A percentile compares a stretch with the other conserved stretches of the same genome.
These are phyloP conservation scores for Ustilago vetiveriae DNA, from an alignment of 1,284 basidiomycete genomes.

Conservation along the genomic window DNA sequence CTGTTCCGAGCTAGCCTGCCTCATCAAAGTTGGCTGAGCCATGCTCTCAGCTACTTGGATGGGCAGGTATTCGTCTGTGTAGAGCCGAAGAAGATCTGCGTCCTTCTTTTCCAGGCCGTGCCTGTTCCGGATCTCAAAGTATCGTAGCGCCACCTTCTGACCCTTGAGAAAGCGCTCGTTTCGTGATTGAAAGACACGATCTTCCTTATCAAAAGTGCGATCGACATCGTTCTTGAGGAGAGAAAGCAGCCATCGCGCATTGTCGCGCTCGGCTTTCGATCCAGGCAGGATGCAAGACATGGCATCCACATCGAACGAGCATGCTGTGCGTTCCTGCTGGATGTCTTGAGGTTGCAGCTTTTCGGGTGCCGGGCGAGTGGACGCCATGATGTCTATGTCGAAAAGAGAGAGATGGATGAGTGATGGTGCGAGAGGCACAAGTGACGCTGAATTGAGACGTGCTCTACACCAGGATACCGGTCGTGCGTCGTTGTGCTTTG, in stretches of 20 bases:
- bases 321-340: conserved; percentile 35
- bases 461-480: too few relatives aligned
- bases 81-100: conserved; percentile 49
- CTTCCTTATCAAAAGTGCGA: conserved; percentile 47
- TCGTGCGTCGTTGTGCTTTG: too few relatives aligned
- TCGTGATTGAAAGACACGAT: conserved; percentile 51
- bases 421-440: background rate
- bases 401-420: too few relatives aligned
- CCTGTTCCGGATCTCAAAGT: conserved; percentile 53
- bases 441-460: background rate
- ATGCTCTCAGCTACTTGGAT: conserved; percentile 58
- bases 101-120: conserved; percentile 56
- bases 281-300: conserved; percentile 56
- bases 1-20: conserved; percentile 47
- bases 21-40: conserved; percentile 55
- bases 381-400: conserved; percentile 29
- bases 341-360: conserved; percentile 46
- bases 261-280: conserved; percentile 36
- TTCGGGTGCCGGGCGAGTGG: conserved; percentile 42
- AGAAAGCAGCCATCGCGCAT: conserved; percentile 49
- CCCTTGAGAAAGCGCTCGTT: conserved; percentile 52
- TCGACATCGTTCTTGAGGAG: conserved; percentile 48
- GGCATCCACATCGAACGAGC: conserved; percentile 49
- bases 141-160: conserved; percentile 48
- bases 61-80: conserved; percentile 54